Evolutionary conservation across 371 early-diverging fungal genomes (phyloP), one percentile per base, ranked within the genome.

Genomic region (Polyrhizophydium stewartii): DNA sequence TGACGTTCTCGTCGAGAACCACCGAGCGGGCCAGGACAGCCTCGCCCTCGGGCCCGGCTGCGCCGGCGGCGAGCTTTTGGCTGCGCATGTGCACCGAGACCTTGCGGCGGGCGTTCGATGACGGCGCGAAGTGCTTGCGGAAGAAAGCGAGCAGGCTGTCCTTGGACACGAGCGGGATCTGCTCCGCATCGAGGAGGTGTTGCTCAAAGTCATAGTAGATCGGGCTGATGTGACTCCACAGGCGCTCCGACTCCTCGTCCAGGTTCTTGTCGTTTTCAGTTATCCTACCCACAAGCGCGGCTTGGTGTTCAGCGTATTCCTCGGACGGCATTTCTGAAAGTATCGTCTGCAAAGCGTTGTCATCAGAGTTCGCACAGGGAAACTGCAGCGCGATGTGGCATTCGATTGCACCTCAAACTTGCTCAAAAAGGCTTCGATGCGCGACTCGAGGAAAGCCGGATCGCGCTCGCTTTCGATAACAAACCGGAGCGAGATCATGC

Each of bases 211-310:
- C 91, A 73, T 92, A 94, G 71, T 88, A 90, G 2, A 87, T 86
- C 0, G 86, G 84, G 40, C 73, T 70, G 41, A 97, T 88, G 68
- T 90, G 89, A 5, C 73, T 70, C 94, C 93, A 93, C 60, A 88
- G 83, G 31, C 87, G 83, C 50, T 77, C 68, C 27, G 88, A 83
- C 72, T 93, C 93, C 65, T 90, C 85, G 19, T 72, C 73, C 60
- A 95, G 62, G 60, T 91, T 91, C 78, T 94, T 93, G 65, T 89
- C 88, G 76, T 92, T 92, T 63, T 93, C 93, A 32, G 87, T 69
- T 67, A 87, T 84, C 47, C 82, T 82, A 28, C 78, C 76, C 37
- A 88, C 89, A 31, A 92, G 66, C 25, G 93, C 85, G 52, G 83
- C 77, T 1, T 85, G 77, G 61, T 92, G 88, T 50, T 87, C 86